phyloP scores from a whole-genome alignment of 1,139 yeast species.

The Nakaseomyces nivariensis region DNA sequence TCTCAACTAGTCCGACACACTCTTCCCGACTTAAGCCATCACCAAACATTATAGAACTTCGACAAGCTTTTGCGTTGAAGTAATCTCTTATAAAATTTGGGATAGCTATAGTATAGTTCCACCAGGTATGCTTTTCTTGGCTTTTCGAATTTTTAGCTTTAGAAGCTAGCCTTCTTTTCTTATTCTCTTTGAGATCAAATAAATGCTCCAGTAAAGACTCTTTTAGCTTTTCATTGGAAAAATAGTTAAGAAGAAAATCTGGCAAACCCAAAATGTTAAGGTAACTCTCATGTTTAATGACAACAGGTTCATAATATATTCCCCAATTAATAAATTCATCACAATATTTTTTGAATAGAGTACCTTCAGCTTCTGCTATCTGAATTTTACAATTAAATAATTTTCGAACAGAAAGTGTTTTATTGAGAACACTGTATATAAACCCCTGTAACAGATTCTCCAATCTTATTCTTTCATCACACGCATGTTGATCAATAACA shows the following conservation, averaged over 20 bases:
- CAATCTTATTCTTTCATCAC: slow-evolving; percentile 57
- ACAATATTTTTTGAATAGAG: slow-evolving; percentile 28
- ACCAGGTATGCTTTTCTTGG: slow-evolving; percentile 23
- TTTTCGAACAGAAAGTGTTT: slow-evolving; percentile 7
- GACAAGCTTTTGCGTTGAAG: slow-evolving; percentile 58
- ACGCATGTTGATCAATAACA: slow-evolving; percentile 68
- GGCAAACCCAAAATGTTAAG: slow-evolving; percentile 36
- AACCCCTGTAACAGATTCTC: slow-evolving; percentile 37
- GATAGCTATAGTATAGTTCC: slow-evolving; percentile 30
- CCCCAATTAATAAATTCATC: slow-evolving; percentile 39
- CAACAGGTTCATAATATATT: slow-evolving; percentile 24
- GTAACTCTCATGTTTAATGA: not conserved
- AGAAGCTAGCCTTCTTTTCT: not conserved
- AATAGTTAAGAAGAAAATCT: slow-evolving; percentile 29
- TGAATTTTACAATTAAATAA: slow-evolving; percentile 13
- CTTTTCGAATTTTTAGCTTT: not conserved
- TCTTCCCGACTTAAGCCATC: slow-evolving; percentile 36
- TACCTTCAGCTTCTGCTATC: slow-evolving; percentile 28
- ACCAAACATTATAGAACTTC: slow-evolving; percentile 69
- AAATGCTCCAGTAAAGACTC: slow-evolving; percentile 36
- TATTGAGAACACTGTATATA: slow-evolving; percentile 9
- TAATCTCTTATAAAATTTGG: slow-evolving; percentile 44
- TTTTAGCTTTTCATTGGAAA: slow-evolving; percentile 26
- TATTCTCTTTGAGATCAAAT: slow-evolving; percentile 32
- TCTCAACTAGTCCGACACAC: slow-evolving; percentile 37